Base-by-base conservation (phyloP, 2,329 filamentous ascomycete species). In the Tothia fuscella region DNA sequence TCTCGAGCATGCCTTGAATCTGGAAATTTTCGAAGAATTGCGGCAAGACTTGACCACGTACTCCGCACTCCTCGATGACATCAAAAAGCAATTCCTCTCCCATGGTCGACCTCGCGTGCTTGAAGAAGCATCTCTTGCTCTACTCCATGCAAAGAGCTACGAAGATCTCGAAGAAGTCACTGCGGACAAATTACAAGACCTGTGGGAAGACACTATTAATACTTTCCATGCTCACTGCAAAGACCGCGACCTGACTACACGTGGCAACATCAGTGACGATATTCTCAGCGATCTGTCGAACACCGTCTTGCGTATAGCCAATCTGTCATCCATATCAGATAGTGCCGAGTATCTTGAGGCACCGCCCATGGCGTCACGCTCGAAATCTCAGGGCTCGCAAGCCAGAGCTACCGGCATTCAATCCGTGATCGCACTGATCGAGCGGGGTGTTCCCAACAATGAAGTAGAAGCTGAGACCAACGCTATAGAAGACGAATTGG, bases 41-140 rank as follows among this genome's bases (percentile, higher is more conserved):
- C 80, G 88, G 39, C 87, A 94, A 56, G 86, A 93, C 49, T 77
- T 85, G 1, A 79, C 81, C 2, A 80, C 78, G 2, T 93, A 93
- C 55, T 76, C 80, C 5, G 77, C 80, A 17, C 66, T 96, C 22
- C 68, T 98, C 2, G 87, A 94, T 50, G 88, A 95, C 53, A 86
- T 96, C 51, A 87, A 84, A 58, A 86, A 85, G 44, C 91, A 98
- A 53, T 96, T 98, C 63, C 78, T 82, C 52, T 78, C 86, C n/a
- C 91, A 98, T 55, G 83, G 84, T 32, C 85, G 93, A 53, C 82
- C 84, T 51, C 75, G 76, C 42, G 88, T 96, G 14, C 70, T 98
- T 34, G 77, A 78, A 9, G 88, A 95, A 59, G 89, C 87, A 12
- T 81, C 82, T 21, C 72, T 78, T 17, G 84, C 88, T 4, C 74